These are phyloP conservation scores for Beauveria medogensis DNA, from an alignment of 2,329 filamentous ascomycete genomes.

Conservation along the genomic window DNA sequence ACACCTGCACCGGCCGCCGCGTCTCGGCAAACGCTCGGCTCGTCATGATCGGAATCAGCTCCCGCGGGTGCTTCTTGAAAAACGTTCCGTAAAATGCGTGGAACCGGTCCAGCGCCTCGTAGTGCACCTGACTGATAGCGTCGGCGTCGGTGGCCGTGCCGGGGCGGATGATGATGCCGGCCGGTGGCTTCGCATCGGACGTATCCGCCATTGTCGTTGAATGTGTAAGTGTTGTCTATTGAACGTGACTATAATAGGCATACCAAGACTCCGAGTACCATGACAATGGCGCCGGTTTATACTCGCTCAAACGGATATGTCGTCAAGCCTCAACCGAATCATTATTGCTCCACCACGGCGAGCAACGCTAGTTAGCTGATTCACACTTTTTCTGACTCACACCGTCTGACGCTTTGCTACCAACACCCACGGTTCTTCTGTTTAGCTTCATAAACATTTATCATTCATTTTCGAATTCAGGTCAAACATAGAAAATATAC, in stretches of 20 bases:
- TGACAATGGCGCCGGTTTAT: not conserved
- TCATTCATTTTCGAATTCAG: too few relatives aligned
- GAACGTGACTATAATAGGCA: too few relatives aligned
- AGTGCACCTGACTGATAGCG: slow-evolving; percentile 14
- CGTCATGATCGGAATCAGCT: slow-evolving; percentile 12
- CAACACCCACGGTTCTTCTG: not conserved
- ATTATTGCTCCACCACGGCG: not conserved
- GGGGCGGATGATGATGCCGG: slow-evolving; percentile 8
- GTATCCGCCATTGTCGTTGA: not conserved
- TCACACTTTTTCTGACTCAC: not conserved
- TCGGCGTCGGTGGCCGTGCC: slow-evolving; percentile 12
- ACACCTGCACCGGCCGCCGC: not conserved
- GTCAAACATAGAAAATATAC: not conserved
- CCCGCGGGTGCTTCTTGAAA: slow-evolving; percentile 12
- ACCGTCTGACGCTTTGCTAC: not conserved
- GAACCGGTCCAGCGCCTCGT: slow-evolving; percentile 14
- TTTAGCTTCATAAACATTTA: not conserved
- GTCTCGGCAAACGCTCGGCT: not conserved
- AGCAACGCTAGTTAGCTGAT: not conserved
- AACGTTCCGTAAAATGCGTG: slow-evolving; percentile 17
- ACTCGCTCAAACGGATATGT: not conserved
- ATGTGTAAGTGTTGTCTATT: too few relatives aligned
- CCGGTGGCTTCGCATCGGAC: not conserved
- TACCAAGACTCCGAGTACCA: not conserved
- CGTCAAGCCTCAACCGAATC: not conserved